A percentile compares a stretch with the other conserved stretches of the same genome.
Evolutionary conservation across 345 rosid genomes (phyloP).

Genomic region (Arabis alpina): DNA sequence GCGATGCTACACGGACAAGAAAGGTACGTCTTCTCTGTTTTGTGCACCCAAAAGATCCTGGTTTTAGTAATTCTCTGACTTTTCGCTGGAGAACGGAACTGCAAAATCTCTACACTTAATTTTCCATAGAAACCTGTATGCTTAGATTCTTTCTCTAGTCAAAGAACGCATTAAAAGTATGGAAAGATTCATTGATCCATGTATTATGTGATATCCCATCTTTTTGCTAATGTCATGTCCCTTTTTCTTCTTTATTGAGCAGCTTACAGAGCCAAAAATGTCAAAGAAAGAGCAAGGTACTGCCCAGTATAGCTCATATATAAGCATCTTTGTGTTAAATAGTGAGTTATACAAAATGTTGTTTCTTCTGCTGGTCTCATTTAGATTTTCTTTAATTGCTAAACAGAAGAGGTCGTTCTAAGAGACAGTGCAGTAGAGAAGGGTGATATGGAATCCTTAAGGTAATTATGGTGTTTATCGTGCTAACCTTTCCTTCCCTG

Average conservation of each 20-base stretch:
- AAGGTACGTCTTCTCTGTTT: conserved; percentile 51
- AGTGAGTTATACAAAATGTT: not conserved
- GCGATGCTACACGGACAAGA: conserved; percentile 71
- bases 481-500: not conserved
- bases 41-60: not conserved
- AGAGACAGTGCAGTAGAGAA: conserved; percentile 60
- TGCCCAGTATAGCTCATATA: conserved; percentile 8
- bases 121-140: not conserved
- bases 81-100: not conserved
- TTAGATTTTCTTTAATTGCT: conserved; percentile 24
- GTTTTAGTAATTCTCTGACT: not conserved
- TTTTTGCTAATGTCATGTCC: conserved; percentile 30
- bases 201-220: not conserved
- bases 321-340: not conserved
- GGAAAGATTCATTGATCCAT: not conserved
- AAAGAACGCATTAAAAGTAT: not conserved
- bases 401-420: conserved; percentile 66
- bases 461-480: conserved; percentile 47
- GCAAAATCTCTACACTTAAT: not conserved
- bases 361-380: not conserved
- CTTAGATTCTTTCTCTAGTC: not conserved
- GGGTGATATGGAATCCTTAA: conserved; percentile 54
- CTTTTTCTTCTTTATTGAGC: conserved; percentile 35
- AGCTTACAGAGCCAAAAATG: conserved; percentile 72
- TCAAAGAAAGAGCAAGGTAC: conserved; percentile 76